Conservation (phyloP, 2,329 filamentous ascomycete species). For the Hypomyces rosellus region DNA sequence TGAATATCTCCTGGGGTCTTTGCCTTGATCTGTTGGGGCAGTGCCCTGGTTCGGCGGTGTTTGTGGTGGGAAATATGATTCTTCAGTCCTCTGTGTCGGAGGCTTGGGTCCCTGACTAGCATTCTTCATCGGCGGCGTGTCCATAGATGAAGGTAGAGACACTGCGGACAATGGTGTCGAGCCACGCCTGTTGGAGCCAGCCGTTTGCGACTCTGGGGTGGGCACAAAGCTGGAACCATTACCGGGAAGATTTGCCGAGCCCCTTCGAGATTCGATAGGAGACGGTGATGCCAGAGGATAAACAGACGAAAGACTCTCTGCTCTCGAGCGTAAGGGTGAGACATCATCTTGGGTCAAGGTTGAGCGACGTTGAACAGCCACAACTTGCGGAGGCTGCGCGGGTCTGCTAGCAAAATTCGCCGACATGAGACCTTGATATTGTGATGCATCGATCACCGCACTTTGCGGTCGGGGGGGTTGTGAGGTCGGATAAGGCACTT, state of each 20-base stretch:
- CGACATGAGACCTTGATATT: neutral
- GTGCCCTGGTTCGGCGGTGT: neutral
- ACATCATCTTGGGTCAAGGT: conserved; percentile 9
- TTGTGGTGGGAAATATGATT: conserved; percentile 6
- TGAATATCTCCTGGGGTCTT: conserved; percentile 7
- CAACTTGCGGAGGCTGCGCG: neutral
- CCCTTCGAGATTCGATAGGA: conserved; percentile 12
- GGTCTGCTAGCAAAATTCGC: conserved; percentile 2
- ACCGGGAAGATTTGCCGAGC: conserved; percentile 8
- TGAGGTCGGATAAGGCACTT: neutral
- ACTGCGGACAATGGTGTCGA: neutral
- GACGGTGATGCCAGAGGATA: conserved; percentile 13
- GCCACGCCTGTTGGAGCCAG: neutral
- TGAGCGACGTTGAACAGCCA: conserved; percentile 5
- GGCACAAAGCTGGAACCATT: conserved; percentile 5
- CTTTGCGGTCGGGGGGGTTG: conserved; percentile 10
- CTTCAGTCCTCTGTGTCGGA: neutral
- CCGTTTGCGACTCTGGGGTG: conserved; percentile 4
- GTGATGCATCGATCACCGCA: neutral
- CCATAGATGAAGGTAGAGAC: neutral
- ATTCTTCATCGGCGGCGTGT: neutral
- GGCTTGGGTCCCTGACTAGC: conserved; percentile 2
- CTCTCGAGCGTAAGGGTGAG: conserved; percentile 12
- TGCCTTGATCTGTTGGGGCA: neutral
- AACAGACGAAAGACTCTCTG: conserved; percentile 13